Percentiles rank a stretch among this genome's conserved stretches.
phyloP scores from a whole-genome alignment of 495 filamentous ascomycete genomes.

The Lophiotrema nucula region DNA sequence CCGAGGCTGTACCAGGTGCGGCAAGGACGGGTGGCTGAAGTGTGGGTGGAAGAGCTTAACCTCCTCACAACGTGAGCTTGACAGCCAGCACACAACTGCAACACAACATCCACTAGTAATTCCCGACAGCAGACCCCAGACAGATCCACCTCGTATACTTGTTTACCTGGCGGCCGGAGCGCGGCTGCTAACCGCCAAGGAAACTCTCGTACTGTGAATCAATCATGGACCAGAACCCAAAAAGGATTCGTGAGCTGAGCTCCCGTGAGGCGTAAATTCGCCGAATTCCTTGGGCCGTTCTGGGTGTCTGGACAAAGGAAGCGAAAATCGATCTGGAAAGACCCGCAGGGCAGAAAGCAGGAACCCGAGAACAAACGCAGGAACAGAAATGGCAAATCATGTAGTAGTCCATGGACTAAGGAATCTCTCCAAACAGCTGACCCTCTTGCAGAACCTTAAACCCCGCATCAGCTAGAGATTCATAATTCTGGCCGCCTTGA shows the following conservation, averaged over 20 bases:
- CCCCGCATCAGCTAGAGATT: neutral
- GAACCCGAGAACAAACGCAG: neutral
- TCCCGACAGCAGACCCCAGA: too few species aligned
- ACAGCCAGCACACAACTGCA: neutral
- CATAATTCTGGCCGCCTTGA: neutral
- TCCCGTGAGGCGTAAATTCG: too few species aligned
- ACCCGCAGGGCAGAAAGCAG: neutral
- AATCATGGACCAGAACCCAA: too few species aligned
- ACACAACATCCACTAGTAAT: too few species aligned
- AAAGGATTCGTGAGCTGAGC: too few species aligned
- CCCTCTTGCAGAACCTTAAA: neutral
- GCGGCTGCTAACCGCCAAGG: neutral
- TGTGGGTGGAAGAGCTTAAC: conserved; percentile 1
- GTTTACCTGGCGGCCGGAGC: neutral
- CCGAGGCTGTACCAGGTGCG: too few species aligned
- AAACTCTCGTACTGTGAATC: conserved; percentile 1
- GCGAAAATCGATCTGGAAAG: too few species aligned
- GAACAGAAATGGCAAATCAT: neutral
- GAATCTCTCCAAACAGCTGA: neutral
- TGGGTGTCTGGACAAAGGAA: too few species aligned
- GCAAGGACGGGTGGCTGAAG: too few species aligned
- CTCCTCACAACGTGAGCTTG: conserved; percentile 1
- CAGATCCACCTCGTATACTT: too few species aligned
- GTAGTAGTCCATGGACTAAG: neutral
- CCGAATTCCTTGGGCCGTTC: too few species aligned